phyloP scores from a whole-genome alignment of 805 yeast genomes.

The Candida golubevii region DNA sequence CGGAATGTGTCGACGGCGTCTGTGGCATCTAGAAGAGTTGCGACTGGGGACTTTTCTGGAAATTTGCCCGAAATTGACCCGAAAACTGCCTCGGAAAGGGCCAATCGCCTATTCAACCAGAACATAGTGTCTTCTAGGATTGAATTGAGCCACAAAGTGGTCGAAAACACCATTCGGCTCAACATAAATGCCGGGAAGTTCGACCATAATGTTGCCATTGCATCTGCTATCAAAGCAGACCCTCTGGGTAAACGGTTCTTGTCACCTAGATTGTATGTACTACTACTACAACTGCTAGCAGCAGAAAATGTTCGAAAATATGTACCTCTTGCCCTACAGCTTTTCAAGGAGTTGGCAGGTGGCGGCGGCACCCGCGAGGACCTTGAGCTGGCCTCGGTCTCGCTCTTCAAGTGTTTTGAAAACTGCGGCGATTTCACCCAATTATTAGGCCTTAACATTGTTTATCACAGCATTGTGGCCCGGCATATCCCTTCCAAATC shows the following conservation, averaged over 20 bases:
- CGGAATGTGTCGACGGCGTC: not conserved
- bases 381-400: conserved; percentile 2
- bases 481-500: no score
- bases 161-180: not conserved
- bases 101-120: not conserved
- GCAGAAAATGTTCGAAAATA: not conserved
- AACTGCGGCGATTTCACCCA: conserved; percentile 20
- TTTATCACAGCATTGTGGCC: conserved; percentile 20
- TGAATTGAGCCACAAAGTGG: not conserved
- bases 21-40: no score
- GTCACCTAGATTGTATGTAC: conserved; percentile 6
- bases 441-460: conserved; percentile 18
- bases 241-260: conserved; percentile 3
- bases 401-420: conserved; percentile 9
- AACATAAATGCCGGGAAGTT: conserved; percentile 8
- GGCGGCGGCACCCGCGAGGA: conserved; percentile 3
- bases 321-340: conserved; percentile 7
- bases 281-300: conserved; percentile 14
- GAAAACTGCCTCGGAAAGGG: not conserved
- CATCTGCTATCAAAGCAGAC: conserved; percentile 7
- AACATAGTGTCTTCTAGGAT: not conserved
- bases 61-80: not conserved
- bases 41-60: not conserved
- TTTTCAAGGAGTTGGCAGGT: conserved; percentile 7
- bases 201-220: conserved; percentile 9